Evolutionary conservation across 768 basidiomycete species (phyloP), one percentile per base, ranked within the genome.

Genomic region (Macrocybe gigantea): DNA sequence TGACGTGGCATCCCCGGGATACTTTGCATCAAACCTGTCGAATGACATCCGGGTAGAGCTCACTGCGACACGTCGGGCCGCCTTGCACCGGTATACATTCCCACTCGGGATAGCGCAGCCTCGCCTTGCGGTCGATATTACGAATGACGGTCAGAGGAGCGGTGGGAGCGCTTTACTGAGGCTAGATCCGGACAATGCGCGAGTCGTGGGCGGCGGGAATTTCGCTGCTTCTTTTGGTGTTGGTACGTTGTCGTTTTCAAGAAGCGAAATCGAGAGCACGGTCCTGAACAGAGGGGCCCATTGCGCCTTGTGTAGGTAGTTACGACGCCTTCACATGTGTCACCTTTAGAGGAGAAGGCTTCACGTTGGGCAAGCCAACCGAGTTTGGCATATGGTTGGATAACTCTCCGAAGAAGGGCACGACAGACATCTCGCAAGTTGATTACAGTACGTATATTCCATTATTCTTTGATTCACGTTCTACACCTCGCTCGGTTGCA

Each of bases 1-100:
- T 50, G 82, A 84, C 53, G 70, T 68, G 49, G 80, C 81, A 4
- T 77, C 79, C 11, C 83, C 82, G 1, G 83, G 83, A 43, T 85
- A 83, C 57, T 85, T 85, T 56, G 71, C 80, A 0, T 74, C 78
- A 1, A 82, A 82, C 54, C 63, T 83, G 78, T 75, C 78, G 1
- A 81, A 73, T 15, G 69, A 66, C 6, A 73, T 83, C 22, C 76
- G 74, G 6, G 80, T 79, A 5, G 79, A 83, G 48, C 65, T 83
- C 0, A 81, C 82, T 1, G 68, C 81, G 6, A 82, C 80, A 3
- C 72, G 79, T 4, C 70, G 80, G 35, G 73, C 80, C 1, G 80
- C 79, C 6, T 58, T 85, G 6, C 82, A 83, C 54, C 71, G 80
- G 44, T 80, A 78, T 48, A 79, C 77, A 0, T 79, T 79, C 57